phyloP scores from a whole-genome alignment of 75 land plant genomes.

The Cryptomeria japonica region DNA sequence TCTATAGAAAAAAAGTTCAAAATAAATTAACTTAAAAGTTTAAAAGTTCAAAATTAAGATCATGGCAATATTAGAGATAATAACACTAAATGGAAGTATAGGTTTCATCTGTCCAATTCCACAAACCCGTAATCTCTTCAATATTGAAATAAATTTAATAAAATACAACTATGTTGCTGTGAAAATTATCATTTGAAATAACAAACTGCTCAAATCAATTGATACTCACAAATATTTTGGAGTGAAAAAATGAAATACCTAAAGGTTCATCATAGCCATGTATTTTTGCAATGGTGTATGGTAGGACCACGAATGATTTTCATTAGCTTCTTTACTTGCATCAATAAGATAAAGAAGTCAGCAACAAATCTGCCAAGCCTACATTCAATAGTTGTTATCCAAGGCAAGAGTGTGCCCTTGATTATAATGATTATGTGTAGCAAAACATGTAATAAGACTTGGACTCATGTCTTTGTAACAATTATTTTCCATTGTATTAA shows the following conservation, averaged over 20 bases:
- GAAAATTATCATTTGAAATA: not conserved
- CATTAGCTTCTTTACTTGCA: conserved; percentile 33
- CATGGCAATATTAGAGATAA: not conserved
- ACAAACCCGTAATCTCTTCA: not conserved
- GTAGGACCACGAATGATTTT: conserved; percentile 36
- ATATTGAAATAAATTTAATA: not conserved
- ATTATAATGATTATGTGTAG: too few relatives aligned
- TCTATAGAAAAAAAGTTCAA: not conserved
- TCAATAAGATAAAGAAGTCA: not conserved
- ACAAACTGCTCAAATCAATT: not conserved
- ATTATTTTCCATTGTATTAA: not conserved
- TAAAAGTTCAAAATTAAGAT: too few relatives aligned
- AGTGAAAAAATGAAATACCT: conserved; percentile 17
- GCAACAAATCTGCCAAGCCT: not conserved
- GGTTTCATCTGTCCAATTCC: not conserved
- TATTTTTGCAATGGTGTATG: conserved; percentile 45
- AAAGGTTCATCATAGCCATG: conserved; percentile 45
- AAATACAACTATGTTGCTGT: not conserved
- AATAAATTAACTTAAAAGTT: conserved; percentile 3
- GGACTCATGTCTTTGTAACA: not conserved
- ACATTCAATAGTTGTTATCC: not conserved
- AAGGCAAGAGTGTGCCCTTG: not conserved
- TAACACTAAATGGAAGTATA: not conserved
- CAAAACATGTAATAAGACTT: not conserved
- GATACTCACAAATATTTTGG: not conserved